Conservation (phyloP, 306 rosid species). For the Arachis stenosperma region DNA sequence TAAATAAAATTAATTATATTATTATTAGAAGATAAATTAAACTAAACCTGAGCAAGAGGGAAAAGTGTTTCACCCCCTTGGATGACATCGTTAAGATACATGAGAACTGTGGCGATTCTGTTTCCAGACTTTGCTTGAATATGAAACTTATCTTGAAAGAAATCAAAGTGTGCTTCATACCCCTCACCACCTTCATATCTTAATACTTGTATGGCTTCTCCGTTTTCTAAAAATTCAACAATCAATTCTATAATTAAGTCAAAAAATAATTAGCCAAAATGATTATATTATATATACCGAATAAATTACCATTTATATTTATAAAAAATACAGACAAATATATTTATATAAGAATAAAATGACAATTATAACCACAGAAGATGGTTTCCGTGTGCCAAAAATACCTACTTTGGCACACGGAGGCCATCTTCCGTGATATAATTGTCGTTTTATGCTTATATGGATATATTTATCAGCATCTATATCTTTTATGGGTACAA, state of each 20-base stretch:
- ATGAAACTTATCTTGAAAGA: slow-evolving; percentile 87
- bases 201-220: slow-evolving; percentile 92
- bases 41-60: slow-evolving; percentile 89
- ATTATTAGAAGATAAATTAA: slow-evolving; percentile 20
- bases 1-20: no score
- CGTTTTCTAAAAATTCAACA: slow-evolving; percentile 79
- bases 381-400: no score
- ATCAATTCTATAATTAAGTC: background rate
- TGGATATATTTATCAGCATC: no score
- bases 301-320: no score
- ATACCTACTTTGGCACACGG: no score
- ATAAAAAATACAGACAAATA: no score
- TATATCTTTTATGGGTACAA: no score
- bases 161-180: slow-evolving; percentile 90
- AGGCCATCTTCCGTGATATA: no score
- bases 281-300: background rate
- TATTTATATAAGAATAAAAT: no score
- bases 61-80: slow-evolving; percentile 97
- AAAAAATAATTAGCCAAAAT: background rate
- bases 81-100: slow-evolving; percentile 82
- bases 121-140: slow-evolving; percentile 85
- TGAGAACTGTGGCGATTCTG: slow-evolving; percentile 89
- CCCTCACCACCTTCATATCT: slow-evolving; percentile 96
- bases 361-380: no score
- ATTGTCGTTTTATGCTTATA: no score